A percentile compares a stretch with the other conserved stretches of the same genome.
These are phyloP conservation scores for Citrus australasica DNA, from an alignment of 345 rosid species.

Conservation along the genomic window DNA sequence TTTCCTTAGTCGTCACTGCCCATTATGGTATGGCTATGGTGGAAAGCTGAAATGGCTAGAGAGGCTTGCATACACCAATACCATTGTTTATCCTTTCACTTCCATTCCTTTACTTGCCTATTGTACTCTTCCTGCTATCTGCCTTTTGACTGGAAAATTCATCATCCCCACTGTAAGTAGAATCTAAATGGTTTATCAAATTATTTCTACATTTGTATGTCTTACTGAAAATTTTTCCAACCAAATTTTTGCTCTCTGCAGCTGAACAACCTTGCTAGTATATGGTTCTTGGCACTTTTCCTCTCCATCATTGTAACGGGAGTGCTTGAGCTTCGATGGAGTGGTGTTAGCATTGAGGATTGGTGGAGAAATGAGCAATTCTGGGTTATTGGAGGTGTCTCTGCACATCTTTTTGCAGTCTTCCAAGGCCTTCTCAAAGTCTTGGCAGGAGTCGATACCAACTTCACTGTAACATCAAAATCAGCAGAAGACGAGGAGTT, in stretches of 20 bases:
- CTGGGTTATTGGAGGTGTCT: slow-evolving; percentile 97
- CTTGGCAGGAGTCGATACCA: slow-evolving; percentile 87
- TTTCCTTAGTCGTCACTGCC: slow-evolving; percentile 93
- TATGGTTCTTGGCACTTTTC: slow-evolving; percentile 91
- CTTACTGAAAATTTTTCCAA: neutral
- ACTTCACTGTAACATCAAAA: slow-evolving; percentile 92
- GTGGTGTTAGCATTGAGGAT: slow-evolving; percentile 79
- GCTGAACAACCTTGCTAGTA: slow-evolving; percentile 77
- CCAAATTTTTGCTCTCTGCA: slow-evolving; percentile 25
- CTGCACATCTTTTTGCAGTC: slow-evolving; percentile 93
- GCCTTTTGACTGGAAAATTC: slow-evolving; percentile 95
- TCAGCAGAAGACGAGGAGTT: slow-evolving; percentile 73
- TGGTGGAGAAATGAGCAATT: slow-evolving; percentile 98
- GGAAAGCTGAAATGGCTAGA: slow-evolving; percentile 90
- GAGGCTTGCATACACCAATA: slow-evolving; percentile 88
- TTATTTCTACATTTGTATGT: neutral
- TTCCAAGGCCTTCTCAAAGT: slow-evolving; percentile 98
- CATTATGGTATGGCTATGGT: slow-evolving; percentile 91
- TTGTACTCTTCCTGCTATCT: slow-evolving; percentile 88
- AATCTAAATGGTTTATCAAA: neutral
- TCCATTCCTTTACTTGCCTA: slow-evolving; percentile 93
- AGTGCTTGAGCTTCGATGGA: slow-evolving; percentile 88
- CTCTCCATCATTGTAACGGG: slow-evolving; percentile 85
- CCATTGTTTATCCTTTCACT: slow-evolving; percentile 94
- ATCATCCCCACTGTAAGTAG: slow-evolving; percentile 81